Evolutionary conservation across 2,329 filamentous ascomycete species (phyloP).

Genomic region (Macrophomina pseudophaseolina): DNA sequence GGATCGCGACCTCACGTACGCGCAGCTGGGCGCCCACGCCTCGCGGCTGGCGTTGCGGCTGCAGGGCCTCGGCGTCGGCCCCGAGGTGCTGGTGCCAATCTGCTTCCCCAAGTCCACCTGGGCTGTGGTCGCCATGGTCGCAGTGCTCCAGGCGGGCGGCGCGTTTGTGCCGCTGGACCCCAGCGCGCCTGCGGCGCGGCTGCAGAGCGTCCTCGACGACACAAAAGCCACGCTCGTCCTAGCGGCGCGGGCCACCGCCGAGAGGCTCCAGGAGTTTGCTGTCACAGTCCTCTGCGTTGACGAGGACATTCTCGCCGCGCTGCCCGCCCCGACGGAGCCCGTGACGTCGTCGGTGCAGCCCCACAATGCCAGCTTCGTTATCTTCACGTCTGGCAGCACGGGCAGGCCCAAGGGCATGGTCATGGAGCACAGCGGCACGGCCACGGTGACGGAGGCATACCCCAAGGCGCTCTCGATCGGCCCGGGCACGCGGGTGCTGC

Average conservation of each 20-base stretch:
- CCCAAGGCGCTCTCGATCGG: not conserved
- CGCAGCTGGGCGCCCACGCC: not conserved
- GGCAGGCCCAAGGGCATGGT: slow-evolving; percentile 38
- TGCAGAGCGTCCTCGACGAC: slow-evolving; percentile 32
- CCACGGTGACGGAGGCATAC: slow-evolving; percentile 34
- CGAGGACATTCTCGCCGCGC: slow-evolving; percentile 2
- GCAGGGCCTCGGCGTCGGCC: not conserved
- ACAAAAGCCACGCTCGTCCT: slow-evolving; percentile 38
- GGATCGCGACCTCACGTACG: not conserved
- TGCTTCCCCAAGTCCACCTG: slow-evolving; percentile 30
- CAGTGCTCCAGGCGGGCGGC: slow-evolving; percentile 40
- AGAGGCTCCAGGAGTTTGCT: slow-evolving; percentile 19
- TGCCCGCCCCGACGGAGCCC: not conserved
- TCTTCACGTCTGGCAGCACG: slow-evolving; percentile 45
- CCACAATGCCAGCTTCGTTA: slow-evolving; percentile 34
- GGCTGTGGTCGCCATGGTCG: slow-evolving; percentile 42
- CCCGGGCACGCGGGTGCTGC: slow-evolving; percentile 6
- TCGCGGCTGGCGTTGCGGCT: not conserved
- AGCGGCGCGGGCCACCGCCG: slow-evolving; percentile 32
- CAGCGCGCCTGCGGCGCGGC: not conserved
- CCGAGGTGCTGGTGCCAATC: not conserved
- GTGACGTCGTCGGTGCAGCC: not conserved
- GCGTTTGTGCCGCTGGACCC: slow-evolving; percentile 38
- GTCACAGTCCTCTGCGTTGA: slow-evolving; percentile 28
- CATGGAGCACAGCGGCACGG: slow-evolving; percentile 15